Percentiles rank a stretch among this genome's conserved stretches.
These are phyloP conservation scores for Pseudocercospora macadamiae DNA, from an alignment of 2,329 filamentous ascomycete genomes.

Conservation along the genomic window DNA sequence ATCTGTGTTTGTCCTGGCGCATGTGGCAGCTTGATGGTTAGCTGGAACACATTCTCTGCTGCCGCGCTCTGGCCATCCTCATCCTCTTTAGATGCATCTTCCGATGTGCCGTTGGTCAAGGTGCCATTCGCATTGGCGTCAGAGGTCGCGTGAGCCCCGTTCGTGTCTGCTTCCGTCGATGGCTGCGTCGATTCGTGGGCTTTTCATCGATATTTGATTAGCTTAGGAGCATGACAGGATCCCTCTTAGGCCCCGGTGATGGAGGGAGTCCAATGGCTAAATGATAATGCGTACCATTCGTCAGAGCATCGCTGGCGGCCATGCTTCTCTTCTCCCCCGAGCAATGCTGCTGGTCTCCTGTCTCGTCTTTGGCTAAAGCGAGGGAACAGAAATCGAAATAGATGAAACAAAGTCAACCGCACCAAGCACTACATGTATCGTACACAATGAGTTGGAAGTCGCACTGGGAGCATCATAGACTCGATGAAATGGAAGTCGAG, in stretches of 20 bases:
- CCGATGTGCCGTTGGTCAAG: slow-evolving; percentile 10
- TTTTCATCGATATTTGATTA: neutral
- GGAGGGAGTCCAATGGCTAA: neutral
- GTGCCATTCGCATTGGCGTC: slow-evolving; percentile 21
- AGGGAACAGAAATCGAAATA: neutral
- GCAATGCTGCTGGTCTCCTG: neutral
- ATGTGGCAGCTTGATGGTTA: slow-evolving; percentile 82
- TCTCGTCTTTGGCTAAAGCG: neutral
- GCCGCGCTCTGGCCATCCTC: slow-evolving; percentile 27
- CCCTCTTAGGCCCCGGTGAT: too few relatives aligned
- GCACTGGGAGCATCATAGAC: neutral
- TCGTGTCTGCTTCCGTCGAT: slow-evolving; percentile 12
- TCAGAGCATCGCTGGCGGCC: slow-evolving; percentile 22
- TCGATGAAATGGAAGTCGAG: neutral
- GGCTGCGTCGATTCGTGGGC: slow-evolving; percentile 14
- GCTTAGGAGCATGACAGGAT: neutral
- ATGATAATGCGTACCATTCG: slow-evolving; percentile 15
- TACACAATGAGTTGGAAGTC: neutral
- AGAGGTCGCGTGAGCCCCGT: slow-evolving; percentile 16
- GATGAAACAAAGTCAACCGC: neutral
- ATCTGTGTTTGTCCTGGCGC: slow-evolving; percentile 78
- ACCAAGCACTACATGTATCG: neutral
- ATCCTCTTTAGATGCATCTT: slow-evolving; percentile 23
- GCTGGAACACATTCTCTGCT: slow-evolving; percentile 59
- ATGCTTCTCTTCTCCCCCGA: slow-evolving; percentile 6